A percentile compares a stretch with the other conserved stretches of the same genome.
Conservation (phyloP, 805 yeast genomes). For the Ogataea methanolica region DNA sequence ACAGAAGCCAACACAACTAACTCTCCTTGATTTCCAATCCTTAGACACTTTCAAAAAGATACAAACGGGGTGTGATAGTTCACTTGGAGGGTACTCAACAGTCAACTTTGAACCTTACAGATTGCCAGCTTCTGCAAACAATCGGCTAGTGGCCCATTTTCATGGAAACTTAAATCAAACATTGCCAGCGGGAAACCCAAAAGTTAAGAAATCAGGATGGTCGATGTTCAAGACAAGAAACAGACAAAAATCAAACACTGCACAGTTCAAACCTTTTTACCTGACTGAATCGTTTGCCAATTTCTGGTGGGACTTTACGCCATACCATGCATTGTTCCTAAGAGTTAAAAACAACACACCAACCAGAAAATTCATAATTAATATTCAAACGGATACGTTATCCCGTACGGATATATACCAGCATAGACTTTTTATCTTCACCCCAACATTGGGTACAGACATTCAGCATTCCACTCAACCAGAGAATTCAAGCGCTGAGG, state of each 20-base stretch:
- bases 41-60: conserved; percentile 45
- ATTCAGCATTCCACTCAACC: neutral
- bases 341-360: conserved; percentile 63
- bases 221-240: conserved; percentile 83
- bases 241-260: conserved; percentile 31
- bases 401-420: conserved; percentile 76
- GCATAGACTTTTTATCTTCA: conserved; percentile 68
- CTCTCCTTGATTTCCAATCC: conserved; percentile 56
- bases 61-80: conserved; percentile 65
- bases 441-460: conserved; percentile 41
- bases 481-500: neutral
- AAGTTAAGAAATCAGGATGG: conserved; percentile 60
- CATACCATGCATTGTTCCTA: conserved; percentile 56
- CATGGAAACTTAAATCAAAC: conserved; percentile 67
- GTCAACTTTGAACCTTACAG: conserved; percentile 40
- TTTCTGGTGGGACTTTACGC: conserved; percentile 68
- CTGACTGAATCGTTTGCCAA: conserved; percentile 31
- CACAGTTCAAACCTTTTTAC: conserved; percentile 42
- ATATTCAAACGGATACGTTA: conserved; percentile 77
- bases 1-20: conserved; percentile 21
- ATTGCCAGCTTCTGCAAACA: conserved; percentile 18
- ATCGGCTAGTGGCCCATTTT: conserved; percentile 53
- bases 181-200: conserved; percentile 58
- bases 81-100: conserved; percentile 75
- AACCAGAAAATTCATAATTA: conserved; percentile 63